Evolutionary conservation across 192 early-diverging fungal species (phyloP).

Genomic region (Endogone sp.): DNA sequence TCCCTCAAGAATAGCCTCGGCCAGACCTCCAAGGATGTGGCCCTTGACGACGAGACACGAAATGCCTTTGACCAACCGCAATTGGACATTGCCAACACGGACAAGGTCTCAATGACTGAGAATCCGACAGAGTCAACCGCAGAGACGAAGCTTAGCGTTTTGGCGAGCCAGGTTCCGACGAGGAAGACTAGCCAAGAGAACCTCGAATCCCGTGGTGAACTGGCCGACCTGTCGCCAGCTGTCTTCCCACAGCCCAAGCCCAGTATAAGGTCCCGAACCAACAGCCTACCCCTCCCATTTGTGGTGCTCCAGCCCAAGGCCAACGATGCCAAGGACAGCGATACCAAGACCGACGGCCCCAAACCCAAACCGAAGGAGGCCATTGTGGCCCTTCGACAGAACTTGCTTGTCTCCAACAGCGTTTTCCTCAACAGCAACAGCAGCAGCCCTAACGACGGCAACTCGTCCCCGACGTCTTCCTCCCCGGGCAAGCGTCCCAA

Average conservation of each 20-base stretch:
- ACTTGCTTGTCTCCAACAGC: constrained; percentile 11
- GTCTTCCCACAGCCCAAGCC: neutral
- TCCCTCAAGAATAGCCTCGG: constrained; percentile 13
- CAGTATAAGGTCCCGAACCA: neutral
- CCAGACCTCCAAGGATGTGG: constrained; percentile 10
- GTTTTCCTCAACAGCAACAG: constrained; percentile 7
- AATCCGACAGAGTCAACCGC: too few species aligned
- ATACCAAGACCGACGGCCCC: too few species aligned
- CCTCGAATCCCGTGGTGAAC: too few species aligned
- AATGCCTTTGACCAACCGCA: neutral
- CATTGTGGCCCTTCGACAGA: constrained; percentile 7
- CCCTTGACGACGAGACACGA: neutral
- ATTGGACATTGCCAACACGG: neutral
- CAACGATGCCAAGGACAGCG: too few species aligned
- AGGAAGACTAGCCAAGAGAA: too few species aligned
- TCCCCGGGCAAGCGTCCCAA: constrained; percentile 10
- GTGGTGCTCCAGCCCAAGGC: too few species aligned
- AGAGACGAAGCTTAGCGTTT: too few species aligned
- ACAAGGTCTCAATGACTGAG: neutral
- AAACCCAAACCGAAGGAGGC: constrained; percentile 1
- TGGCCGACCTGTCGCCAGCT: too few species aligned
- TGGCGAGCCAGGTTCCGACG: too few species aligned
- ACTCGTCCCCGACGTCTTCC: neutral
- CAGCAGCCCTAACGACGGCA: neutral
- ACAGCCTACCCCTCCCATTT: neutral